Evolutionary conservation across 352 stramenopile genomes (phyloP), one percentile per base, ranked within the genome.

Genomic region (Phytopythium chamaehyphon): DNA sequence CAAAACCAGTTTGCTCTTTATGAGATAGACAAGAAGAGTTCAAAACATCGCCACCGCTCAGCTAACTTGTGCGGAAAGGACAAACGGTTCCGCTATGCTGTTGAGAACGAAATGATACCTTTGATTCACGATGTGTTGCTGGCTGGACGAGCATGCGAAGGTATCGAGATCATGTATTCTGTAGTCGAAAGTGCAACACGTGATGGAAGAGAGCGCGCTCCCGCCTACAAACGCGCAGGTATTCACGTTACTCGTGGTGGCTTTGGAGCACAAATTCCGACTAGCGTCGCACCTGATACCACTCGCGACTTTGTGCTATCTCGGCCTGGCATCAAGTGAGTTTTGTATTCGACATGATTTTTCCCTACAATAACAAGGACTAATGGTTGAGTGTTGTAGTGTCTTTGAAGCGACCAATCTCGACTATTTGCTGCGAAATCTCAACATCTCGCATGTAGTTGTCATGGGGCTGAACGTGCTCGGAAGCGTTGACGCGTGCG

Each of bases 371-470:
- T 14, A 16, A 35, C 28, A 7, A 57, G n/a, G 6, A 62, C 3
- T 61, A 12, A 33, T 54, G 2, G 57, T 8, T 54, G 7, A 57
- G 19, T 14, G 51, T 8, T 64, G 40, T 48, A 96, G 84, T 53
- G 66, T 95, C 1, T 96, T 97, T 56, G 65, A 81, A 31, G 73
- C 82, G 7, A 96, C 90, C 2, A 96, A 96, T 62, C 48, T 96
- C 0, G 83, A 96, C 70, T 96, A 93, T 52, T 54, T 95, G n/a
- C 47, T 97, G 11, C 72, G 81, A 4, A 97, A 95, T 66, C 70
- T 97, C 21, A 74, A 74, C 43, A 62, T 96, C 40, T 79, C 83
- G 38, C 88, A 96, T 51, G 46, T 97, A 36, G 83, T 97, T 6
- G 58, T 97, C 26, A 61, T 77, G 40, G 90, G 90, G 16, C 83